phyloP scores from a whole-genome alignment of 1,139 yeast species.

The Sugiyamaella japonica region DNA sequence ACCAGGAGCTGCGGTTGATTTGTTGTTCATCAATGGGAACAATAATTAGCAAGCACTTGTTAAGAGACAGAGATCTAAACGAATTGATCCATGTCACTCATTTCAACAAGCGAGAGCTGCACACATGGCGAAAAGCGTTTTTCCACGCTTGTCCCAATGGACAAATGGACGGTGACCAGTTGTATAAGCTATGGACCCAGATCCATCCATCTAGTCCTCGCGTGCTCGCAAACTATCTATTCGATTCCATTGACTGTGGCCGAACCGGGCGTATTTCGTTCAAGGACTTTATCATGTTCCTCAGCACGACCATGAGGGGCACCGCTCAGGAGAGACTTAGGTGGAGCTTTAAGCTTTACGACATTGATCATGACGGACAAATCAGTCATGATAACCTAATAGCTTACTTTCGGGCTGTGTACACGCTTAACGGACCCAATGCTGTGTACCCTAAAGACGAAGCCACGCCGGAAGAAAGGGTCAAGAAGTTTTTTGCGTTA shows the following conservation, averaged over 20 bases:
- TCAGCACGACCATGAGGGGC: not conserved
- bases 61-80: not conserved
- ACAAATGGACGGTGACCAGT: not conserved
- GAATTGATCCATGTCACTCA: not conserved
- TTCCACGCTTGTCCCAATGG: not conserved
- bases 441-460: not conserved
- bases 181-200: not conserved
- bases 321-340: not conserved
- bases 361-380: slow-evolving; percentile 2
- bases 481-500: not conserved
- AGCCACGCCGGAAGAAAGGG: not conserved
- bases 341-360: slow-evolving; percentile 2
- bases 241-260: not conserved
- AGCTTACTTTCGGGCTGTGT: not conserved
- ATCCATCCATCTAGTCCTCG: not conserved
- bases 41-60: not conserved
- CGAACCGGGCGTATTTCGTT: not conserved
- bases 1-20: not conserved
- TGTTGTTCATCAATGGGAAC: not conserved
- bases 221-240: not conserved
- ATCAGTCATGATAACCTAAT: slow-evolving; percentile 1
- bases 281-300: not conserved
- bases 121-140: not conserved
- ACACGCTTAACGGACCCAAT: not conserved
- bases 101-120: not conserved